Evolutionary conservation across 140 eudicot species (phyloP).

Genomic region (Cichorium intybus): DNA sequence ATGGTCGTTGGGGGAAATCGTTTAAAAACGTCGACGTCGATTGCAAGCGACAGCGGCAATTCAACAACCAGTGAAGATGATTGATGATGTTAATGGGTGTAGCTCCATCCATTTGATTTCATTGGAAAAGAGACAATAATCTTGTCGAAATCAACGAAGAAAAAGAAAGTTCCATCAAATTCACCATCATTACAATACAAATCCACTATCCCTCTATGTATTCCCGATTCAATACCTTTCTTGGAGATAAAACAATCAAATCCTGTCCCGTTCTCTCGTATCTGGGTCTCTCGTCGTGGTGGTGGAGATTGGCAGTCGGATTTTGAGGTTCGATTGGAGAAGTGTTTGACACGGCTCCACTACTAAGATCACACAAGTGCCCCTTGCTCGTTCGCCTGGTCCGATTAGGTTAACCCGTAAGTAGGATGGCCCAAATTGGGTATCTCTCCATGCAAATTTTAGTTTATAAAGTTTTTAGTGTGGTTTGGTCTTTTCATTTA

Average conservation of each 20-base stretch:
- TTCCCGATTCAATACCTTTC: slow-evolving; percentile 21
- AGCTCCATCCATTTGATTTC: slow-evolving; percentile 52
- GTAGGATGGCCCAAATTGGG: slow-evolving; percentile 11
- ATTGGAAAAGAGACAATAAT: slow-evolving; percentile 3
- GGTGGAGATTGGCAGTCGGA: slow-evolving; percentile 17
- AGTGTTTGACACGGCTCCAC: slow-evolving; percentile 26
- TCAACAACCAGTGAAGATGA: slow-evolving; percentile 25
- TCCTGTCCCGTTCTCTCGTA: slow-evolving; percentile 29
- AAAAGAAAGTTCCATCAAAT: slow-evolving; percentile 11
- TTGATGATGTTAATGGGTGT: slow-evolving; percentile 14
- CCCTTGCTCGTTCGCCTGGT: slow-evolving; percentile 13
- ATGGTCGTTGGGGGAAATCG: slow-evolving; percentile 45
- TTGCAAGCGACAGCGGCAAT: slow-evolving; percentile 38
- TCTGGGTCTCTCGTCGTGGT: slow-evolving; percentile 1
- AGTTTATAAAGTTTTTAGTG: too few species aligned
- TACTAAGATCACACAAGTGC: slow-evolving; percentile 6
- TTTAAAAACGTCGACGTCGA: slow-evolving; percentile 29
- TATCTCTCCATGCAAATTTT: neutral
- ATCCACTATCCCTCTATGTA: slow-evolving; percentile 17
- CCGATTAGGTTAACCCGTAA: slow-evolving; percentile 24
- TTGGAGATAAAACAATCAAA: slow-evolving; percentile 32
- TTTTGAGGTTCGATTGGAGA: slow-evolving; percentile 14
- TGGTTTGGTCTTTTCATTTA: too few species aligned
- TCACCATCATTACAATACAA: slow-evolving; percentile 13
- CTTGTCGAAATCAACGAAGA: slow-evolving; percentile 8